Evolutionary conservation across 495 filamentous ascomycete species (phyloP), one percentile per base, ranked within the genome.

Genomic region (Xylaria acuta): DNA sequence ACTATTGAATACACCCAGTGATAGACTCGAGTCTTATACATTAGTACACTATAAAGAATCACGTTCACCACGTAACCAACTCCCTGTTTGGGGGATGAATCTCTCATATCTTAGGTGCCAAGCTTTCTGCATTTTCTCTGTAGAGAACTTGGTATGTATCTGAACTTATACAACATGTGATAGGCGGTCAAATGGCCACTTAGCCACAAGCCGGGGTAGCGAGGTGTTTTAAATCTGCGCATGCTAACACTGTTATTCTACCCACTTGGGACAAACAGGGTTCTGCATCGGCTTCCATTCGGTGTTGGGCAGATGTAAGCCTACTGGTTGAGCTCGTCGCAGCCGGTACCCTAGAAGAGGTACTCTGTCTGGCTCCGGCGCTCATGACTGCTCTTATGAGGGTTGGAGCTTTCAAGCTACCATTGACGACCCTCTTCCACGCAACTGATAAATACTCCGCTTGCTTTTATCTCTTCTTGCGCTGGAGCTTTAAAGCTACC

Each of bases 401-500:
- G 84, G 84, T 85, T 80, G 84, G 84, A 84, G 84, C 84, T 84
- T 81, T 86, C 79, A 83, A 85, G 83, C 83, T 80, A 85, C 84
- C 84, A 83, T 85, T 85, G 72, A 79, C 54, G 77, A 77, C 78
- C 78, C 77, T 80, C 75, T 64, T 70, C 30, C 43, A 64, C 71
- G 63, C 72, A 75, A 75, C 72, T 73, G 72, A 72, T 70, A 72
- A 54, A 67, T 69, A 72, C 69, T 70, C 74, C 66, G 68, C 70
- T 36, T 72, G 62, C 68, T 71, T 66, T 63, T 64, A 51, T 66
- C 60, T 71, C 60, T 77, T 78, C 65, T 72, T 77, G 81, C 81
- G 82, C 82, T 84, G 82, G 84, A 84, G 84, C 84, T 83, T 85
- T 85, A 79, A 86, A 85, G 84, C 84, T 80, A 86, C 81, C 84